Base-by-base conservation (phyloP, 1,284 basidiomycete species). In the Schizopora paradoxa region DNA sequence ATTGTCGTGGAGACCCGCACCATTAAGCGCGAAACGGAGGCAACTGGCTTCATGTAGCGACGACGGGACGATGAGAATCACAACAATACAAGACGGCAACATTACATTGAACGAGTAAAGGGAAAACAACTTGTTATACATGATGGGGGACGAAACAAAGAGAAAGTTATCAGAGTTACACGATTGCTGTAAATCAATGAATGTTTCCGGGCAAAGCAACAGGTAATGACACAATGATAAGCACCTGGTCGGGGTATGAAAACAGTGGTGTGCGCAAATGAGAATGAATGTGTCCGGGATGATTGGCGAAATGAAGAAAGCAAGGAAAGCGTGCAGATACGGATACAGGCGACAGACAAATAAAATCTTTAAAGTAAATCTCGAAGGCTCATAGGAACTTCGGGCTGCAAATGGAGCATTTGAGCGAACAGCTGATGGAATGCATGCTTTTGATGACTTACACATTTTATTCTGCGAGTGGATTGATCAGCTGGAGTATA, bases 301-400 rank as follows among this genome's bases (percentile, higher is more conserved):
- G 43, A 60, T 65, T 67, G 70, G 64, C 63, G 55, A 26, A 52
- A 33, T 47, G 43, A 49, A 62, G 62, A 58, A 59, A 61, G 54
- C 54, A 53, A 52, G 62, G 58, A 61, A 61, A 65, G 66, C 66
- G 69, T 68, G 67, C 65, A 65, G 50, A 68, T 86, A 88, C 73
- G 78, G 85, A 89, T 88, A 88, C 85, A 88, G 72, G 74, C 64
- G 55, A 58, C 51, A 54, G 66, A 57, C 64, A 61, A 61, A 60
- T 62, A 69, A 66, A 63, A 67, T 58, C 55, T 66, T 85, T 74
- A 89, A 67, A 89, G 73, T 72, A 87, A 76, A 71, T 90, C 86
- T 63, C 86, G 86, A 62, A 90, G 80, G 70, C 78, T 86, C 71
- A 82, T 79, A 53, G 86, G 86, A 63, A 90, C 86, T 79, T 90